Conservation (phyloP, 2,329 filamentous ascomycete species). For the Cercospora beticola region DNA sequence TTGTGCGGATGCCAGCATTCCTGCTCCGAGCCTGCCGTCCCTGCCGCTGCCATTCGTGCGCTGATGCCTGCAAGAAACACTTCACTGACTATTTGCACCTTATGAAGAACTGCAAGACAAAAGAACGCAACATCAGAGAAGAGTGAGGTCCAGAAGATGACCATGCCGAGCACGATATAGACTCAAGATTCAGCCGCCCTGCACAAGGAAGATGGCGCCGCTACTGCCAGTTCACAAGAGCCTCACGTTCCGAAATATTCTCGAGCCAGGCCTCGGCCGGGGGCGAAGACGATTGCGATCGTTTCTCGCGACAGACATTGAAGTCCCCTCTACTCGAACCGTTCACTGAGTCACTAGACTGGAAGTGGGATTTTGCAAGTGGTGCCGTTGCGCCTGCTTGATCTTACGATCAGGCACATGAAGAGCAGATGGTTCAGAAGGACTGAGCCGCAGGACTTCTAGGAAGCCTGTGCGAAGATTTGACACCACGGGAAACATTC, state of each 20-base stretch:
- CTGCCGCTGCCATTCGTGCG: background rate
- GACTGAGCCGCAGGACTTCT: too few relatives aligned
- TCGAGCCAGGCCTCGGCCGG: conserved; percentile 4
- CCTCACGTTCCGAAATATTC: conserved; percentile 13
- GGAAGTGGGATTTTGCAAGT: background rate
- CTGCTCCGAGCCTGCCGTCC: background rate
- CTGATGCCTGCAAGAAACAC: background rate
- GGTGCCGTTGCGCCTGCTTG: background rate
- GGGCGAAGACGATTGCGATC: background rate
- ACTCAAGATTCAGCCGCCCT: conserved; percentile 3
- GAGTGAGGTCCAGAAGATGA: conserved; percentile 1
- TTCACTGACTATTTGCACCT: background rate
- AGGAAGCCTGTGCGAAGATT: too few relatives aligned
- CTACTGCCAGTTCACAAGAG: background rate
- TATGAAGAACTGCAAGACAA: background rate
- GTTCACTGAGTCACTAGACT: background rate
- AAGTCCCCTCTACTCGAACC: background rate
- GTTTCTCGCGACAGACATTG: background rate
- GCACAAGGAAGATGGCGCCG: conserved; percentile 4
- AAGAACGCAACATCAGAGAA: background rate
- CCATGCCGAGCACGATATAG: background rate
- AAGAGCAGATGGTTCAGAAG: too few relatives aligned
- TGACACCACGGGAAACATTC: too few relatives aligned
- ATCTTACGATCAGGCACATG: too few relatives aligned
- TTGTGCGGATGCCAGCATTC: background rate